Percentiles rank a stretch among this genome's conserved stretches.
These are phyloP conservation scores for Auricularia cornea DNA, from an alignment of 768 basidiomycete genomes.

Conservation along the genomic window DNA sequence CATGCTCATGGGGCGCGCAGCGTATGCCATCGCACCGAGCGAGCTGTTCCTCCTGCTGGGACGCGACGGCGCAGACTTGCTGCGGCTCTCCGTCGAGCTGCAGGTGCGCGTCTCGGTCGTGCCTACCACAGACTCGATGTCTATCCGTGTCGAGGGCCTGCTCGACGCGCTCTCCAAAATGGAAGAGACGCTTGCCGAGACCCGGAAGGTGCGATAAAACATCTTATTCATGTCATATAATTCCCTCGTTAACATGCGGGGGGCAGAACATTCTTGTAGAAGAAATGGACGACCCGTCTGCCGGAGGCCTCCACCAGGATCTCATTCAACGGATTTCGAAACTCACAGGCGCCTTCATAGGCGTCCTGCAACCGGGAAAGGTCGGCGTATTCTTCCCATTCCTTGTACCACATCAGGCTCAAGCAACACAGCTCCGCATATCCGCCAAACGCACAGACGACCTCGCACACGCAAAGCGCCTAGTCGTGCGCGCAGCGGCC, in stretches of 20 bases:
- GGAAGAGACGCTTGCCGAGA: constrained; percentile 2
- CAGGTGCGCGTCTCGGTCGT: constrained; percentile 53
- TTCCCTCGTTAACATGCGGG: not conserved
- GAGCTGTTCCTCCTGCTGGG: constrained; percentile 67
- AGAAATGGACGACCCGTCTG: not conserved
- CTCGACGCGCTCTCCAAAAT: constrained; percentile 38
- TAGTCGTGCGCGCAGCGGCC: constrained; percentile 42
- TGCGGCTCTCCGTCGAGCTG: constrained; percentile 49
- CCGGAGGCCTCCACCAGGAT: constrained; percentile 28
- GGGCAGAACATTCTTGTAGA: constrained; percentile 5
- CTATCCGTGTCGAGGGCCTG: constrained; percentile 51
- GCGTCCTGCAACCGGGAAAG: constrained; percentile 39
- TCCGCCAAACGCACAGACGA: constrained; percentile 38
- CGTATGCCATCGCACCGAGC: constrained; percentile 44
- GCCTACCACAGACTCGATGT: constrained; percentile 39
- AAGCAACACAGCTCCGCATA: constrained; percentile 40
- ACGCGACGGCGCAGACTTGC: constrained; percentile 61
- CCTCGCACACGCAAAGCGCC: constrained; percentile 39
- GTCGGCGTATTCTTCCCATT: constrained; percentile 21
- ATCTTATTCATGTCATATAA: not conserved
- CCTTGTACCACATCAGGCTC: not conserved
- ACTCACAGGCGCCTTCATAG: constrained; percentile 52
- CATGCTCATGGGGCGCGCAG: constrained; percentile 26
- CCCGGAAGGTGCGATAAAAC: constrained; percentile 3
- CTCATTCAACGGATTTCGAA: constrained; percentile 62